Percentiles rank a stretch among this genome's conserved stretches.
Conservation (phyloP, 371 early-diverging fungal species). For the Syncephalis plumigaleata region DNA sequence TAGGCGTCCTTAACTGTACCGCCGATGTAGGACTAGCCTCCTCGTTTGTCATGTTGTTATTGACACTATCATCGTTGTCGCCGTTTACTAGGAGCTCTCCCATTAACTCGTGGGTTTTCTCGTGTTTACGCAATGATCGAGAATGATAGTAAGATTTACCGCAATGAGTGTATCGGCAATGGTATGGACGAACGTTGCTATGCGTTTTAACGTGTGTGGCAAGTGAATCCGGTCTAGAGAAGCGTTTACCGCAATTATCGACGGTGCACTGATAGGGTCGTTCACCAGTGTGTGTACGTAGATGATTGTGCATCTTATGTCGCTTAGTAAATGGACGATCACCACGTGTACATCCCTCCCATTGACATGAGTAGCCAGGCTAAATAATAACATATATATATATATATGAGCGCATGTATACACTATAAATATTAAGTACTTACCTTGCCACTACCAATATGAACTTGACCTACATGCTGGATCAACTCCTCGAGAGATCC, state of each 20-base stretch:
- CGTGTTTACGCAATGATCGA: conserved; percentile 58
- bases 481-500: conserved; percentile 29
- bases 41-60: background rate
- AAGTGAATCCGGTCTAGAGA: conserved; percentile 75
- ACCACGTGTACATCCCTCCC: conserved; percentile 61
- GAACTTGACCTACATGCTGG: conserved; percentile 31
- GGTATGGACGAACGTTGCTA: conserved; percentile 46
- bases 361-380: conserved; percentile 61
- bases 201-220: conserved; percentile 81
- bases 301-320: conserved; percentile 79
- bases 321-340: conserved; percentile 70
- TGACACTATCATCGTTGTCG: conserved; percentile 1
- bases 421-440: conserved; percentile 7
- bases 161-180: conserved; percentile 38
- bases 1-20: background rate
- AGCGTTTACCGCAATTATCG: conserved; percentile 51
- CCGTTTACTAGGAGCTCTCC: conserved; percentile 2
- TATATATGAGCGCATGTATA: background rate
- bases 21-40: background rate
- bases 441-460: conserved; percentile 48
- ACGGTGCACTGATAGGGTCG: conserved; percentile 40
- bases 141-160: conserved; percentile 66
- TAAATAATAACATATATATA: conserved; percentile 4
- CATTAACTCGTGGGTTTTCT: conserved; percentile 25
- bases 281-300: conserved; percentile 77